Evolutionary conservation across 441 rosid genomes (phyloP).

Genomic region (Breynia disticha): DNA sequence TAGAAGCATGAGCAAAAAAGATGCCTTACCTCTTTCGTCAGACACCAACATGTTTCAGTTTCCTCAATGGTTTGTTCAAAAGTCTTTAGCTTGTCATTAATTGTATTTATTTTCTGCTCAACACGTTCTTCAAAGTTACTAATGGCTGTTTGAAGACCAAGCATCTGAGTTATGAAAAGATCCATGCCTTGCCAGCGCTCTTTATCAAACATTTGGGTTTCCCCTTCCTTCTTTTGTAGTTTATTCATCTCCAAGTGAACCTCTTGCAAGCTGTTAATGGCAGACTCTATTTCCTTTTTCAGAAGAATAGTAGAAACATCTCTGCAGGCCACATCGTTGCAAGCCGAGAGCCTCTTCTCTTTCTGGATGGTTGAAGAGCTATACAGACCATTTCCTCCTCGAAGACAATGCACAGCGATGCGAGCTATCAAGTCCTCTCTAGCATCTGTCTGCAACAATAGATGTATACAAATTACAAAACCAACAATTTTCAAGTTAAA

Average conservation of each 20-base stretch:
- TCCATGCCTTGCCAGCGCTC: conserved; percentile 42
- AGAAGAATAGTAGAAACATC: conserved; percentile 55
- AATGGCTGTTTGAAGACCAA: conserved; percentile 43
- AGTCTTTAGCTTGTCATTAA: conserved; percentile 40
- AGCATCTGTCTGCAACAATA: conserved; percentile 42
- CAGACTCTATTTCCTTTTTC: conserved; percentile 74
- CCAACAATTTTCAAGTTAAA: conserved; percentile 20
- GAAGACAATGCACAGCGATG: conserved; percentile 23
- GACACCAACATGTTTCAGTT: conserved; percentile 35
- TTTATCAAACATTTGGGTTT: conserved; percentile 45
- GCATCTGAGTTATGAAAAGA: conserved; percentile 36
- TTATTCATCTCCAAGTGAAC: conserved; percentile 64
- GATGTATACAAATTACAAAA: conserved; percentile 18
- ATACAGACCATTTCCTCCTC: conserved; percentile 22
- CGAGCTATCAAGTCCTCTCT: conserved; percentile 27
- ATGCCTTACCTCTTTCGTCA: conserved; percentile 50
- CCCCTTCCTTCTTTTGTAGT: conserved; percentile 57
- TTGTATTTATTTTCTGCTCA: conserved; percentile 31
- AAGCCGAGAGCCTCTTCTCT: too few relatives aligned
- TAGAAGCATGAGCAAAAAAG: neutral
- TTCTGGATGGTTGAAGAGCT: conserved; percentile 9
- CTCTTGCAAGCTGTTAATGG: conserved; percentile 67
- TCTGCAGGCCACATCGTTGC: conserved; percentile 28
- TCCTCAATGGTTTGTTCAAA: conserved; percentile 35
- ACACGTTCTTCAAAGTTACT: conserved; percentile 44